Evolutionary conservation across 805 yeast genomes (phyloP), one percentile per base, ranked within the genome.

Genomic region (Lachancea lanzarotensis): DNA sequence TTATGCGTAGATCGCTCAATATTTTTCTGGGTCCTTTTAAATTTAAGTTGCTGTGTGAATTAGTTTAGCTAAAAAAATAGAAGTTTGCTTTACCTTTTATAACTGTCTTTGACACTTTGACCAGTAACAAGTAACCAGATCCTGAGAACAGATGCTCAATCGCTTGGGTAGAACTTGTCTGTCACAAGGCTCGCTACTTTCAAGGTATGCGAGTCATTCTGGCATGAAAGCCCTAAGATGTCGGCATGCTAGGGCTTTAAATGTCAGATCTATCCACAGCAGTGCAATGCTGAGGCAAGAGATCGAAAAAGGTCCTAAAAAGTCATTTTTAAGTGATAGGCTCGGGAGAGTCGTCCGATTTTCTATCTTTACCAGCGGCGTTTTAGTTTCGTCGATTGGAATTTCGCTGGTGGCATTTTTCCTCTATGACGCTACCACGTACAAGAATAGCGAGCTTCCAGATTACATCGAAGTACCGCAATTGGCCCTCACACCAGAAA

Each of bases 401-500:
- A 49, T 66, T 3, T 57, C 74, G 1, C 39, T 81, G 15, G 63
- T 67, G 3, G 75, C 70, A 1, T 78, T 82, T 63, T 80, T 82
- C 62, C 54, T 79, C 40, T 82, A 81, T 53, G 88, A 82, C 64
- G 70, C 80, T 20, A 77, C 82, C 12, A 82, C 88, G n/a, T 82
- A 82, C 55, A 49, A 62, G 19, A 69, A 72, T 27, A 66, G 66
- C 11, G 70, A 65, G 19, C 49, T 64, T 25, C 66, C 70, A 32
- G 73, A 68, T 8, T 67, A 70, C 38, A 66, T 81, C 39, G 63
- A 66, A 15, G 77, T 82, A 13, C 76, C 82, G 10, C 60, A 66
- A 17, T 64, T 69, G 19, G 83, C 85, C 1, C 56, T 81, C 40
- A 55, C 70, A 34, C 85, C 87, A 26, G 66, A 69, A 33, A 57